Conservation (phyloP, 768 basidiomycete species). For the Symmetrospora coprosmae region DNA sequence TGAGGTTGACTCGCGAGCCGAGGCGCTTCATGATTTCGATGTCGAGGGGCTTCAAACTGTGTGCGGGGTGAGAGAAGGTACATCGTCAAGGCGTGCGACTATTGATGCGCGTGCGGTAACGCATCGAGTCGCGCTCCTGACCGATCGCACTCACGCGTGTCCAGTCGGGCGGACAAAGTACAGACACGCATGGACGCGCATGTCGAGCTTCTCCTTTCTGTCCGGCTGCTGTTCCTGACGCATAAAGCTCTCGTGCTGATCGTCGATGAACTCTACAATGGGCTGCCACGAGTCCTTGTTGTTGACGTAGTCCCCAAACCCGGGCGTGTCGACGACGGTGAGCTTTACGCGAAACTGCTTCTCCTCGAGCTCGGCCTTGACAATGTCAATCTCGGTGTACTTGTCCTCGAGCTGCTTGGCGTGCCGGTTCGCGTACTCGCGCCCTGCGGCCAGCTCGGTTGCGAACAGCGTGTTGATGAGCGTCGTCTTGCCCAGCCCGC, state of each 20-base stretch:
- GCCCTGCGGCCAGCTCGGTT: constrained; percentile 78
- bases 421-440: constrained; percentile 79
- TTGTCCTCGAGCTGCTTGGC: constrained; percentile 87
- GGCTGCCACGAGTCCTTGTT: constrained; percentile 98
- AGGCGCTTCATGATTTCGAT: constrained; percentile 99
- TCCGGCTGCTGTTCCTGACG: constrained; percentile 95
- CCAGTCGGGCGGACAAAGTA: constrained; percentile 95
- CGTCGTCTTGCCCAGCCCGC: constrained; percentile 73
- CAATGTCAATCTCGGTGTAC: constrained; percentile 85
- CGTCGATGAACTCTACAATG: constrained; percentile 84
- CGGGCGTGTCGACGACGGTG: constrained; percentile 95
- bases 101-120: background rate
- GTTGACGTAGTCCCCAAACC: constrained; percentile 99
- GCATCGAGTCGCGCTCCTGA: background rate
- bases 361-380: constrained; percentile 98
- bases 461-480: constrained; percentile 98
- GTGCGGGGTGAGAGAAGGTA: background rate
- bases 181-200: constrained; percentile 88
- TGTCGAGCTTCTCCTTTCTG: constrained; percentile 80
- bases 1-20: constrained; percentile 92
- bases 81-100: background rate
- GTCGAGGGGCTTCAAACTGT: constrained; percentile 84
- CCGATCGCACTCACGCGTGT: constrained; percentile 58
- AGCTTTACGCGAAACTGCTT: constrained; percentile 99
- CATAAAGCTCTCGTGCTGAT: constrained; percentile 42